Percentiles rank a stretch among this genome's conserved stretches.
These are phyloP conservation scores for Globisporangium middletonii DNA, from an alignment of 352 stramenopile genomes.

Conservation along the genomic window DNA sequence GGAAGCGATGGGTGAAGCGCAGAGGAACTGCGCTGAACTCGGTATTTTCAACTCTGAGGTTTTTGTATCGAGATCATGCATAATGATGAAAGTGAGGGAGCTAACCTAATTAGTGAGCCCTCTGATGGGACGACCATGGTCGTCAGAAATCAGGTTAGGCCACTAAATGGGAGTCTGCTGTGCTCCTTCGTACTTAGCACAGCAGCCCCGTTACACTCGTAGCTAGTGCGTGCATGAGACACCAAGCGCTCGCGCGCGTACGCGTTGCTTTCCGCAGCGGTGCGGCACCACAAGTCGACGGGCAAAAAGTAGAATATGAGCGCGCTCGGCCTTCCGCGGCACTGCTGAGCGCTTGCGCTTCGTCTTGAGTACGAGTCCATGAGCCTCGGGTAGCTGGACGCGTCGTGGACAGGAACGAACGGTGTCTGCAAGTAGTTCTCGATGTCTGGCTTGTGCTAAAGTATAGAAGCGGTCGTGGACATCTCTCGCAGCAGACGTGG, in stretches of 20 bases:
- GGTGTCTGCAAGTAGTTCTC: conserved; percentile 6
- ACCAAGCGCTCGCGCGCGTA: neutral
- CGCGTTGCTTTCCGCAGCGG: neutral
- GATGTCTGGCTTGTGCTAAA: conserved; percentile 4
- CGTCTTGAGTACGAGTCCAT: neutral
- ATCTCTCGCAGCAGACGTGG: neutral
- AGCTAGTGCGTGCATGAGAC: neutral
- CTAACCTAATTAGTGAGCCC: no score
- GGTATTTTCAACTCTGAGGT: no score
- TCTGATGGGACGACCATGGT: no score
- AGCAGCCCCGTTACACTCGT: no score
- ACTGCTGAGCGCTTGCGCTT: no score
- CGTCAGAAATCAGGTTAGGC: no score
- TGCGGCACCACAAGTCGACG: neutral
- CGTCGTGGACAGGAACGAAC: conserved; percentile 6
- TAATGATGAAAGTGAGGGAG: no score
- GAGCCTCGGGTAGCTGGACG: neutral
- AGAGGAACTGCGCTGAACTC: no score
- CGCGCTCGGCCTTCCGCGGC: neutral
- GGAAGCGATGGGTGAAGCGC: no score
- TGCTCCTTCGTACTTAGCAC: no score
- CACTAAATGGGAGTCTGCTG: no score
- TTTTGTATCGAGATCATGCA: no score
- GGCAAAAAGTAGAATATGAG: neutral
- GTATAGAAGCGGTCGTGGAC: conserved; percentile 4